Conservation (phyloP, 257 asterid genomes). For the Cordia subcordata region DNA sequence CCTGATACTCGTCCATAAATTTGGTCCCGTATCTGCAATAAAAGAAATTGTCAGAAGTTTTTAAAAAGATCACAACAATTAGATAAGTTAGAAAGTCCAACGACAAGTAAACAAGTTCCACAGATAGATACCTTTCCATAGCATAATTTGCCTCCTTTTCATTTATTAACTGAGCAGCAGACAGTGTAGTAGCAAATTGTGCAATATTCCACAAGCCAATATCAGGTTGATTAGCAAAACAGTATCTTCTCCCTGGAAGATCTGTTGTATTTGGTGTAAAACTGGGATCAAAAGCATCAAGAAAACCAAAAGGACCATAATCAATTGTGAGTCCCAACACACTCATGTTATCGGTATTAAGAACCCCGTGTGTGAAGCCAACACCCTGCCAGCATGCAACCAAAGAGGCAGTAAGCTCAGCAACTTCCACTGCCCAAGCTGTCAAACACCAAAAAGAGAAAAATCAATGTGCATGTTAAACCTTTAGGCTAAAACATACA, state of each 20-base stretch:
- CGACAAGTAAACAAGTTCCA: neutral
- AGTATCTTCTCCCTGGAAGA: conserved; percentile 96
- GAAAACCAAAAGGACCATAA: conserved; percentile 96
- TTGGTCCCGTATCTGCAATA: conserved; percentile 71
- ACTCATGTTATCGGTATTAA: conserved; percentile 98
- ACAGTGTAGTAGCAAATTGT: conserved; percentile 66
- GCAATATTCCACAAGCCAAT: conserved; percentile 94
- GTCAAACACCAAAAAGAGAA: conserved; percentile 22
- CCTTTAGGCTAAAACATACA: too few species aligned
- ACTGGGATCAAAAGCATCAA: conserved; percentile 98
- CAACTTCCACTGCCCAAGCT: conserved; percentile 99
- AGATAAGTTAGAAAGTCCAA: neutral
- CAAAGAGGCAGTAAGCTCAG: conserved; percentile 90
- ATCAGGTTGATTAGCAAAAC: conserved; percentile 98
- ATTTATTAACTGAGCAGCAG: conserved; percentile 67
- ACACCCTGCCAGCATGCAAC: conserved; percentile 98
- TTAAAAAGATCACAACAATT: conserved; percentile 14
- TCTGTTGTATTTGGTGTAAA: conserved; percentile 99
- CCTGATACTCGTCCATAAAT: conserved; percentile 94
- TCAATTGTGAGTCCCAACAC: conserved; percentile 90
- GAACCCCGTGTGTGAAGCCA: conserved; percentile 98
- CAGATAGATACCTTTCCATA: conserved; percentile 92
- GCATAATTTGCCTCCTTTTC: conserved; percentile 81
- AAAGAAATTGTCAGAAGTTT: conserved; percentile 10
- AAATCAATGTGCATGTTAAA: neutral